Evolutionary conservation across 768 basidiomycete genomes (phyloP), one percentile per base, ranked within the genome.

Genomic region (Auricularia sp.): DNA sequence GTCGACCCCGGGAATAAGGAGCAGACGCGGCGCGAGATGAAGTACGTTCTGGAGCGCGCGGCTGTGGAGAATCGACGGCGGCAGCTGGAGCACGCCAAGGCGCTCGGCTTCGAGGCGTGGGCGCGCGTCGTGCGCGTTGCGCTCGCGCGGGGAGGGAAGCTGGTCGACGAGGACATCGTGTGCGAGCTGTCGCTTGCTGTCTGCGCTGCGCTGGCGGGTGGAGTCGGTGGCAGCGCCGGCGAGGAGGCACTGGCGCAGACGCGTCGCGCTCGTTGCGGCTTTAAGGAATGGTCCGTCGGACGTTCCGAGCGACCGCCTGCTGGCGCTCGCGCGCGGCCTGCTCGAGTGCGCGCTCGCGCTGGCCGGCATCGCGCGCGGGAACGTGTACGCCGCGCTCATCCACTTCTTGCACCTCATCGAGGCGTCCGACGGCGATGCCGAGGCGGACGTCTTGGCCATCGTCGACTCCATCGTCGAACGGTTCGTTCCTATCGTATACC

Each of bases 321-420:
- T 84, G 66, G 76, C 83, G 2, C 84, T 96, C 54, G 79, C 98
- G 11, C 84, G 87, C 54, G 84, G 80, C 67, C 78, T 93, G 35
- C 73, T 97, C 62, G 86, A 91, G 62, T 88, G 87, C 60, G 82
- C 94, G 64, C 70, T 88, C 64, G 86, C 89, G 66, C 87, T 83
- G 65, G 90, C 88, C 34, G 93, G 96, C 71, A 79, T 91, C 61
- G 88, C 94, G 18, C 87, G 95, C 33, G 96, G 96, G 6, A 98
- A 98, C 72, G 79, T 98, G n/a, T 98, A 96, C 73, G 92, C 93
- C 3, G 80, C 91, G 3, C 78, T 98, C 64, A 85, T 92, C 76
- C 96, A 96, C 74, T 95, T 93, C 71, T 76, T 96, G 51, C 88
- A 94, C 70, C 82, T 96, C n/a, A 78, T 90, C 59, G 63, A 67